Conservation (phyloP, 371 early-diverging fungal genomes). For the Mycotypha africana region DNA sequence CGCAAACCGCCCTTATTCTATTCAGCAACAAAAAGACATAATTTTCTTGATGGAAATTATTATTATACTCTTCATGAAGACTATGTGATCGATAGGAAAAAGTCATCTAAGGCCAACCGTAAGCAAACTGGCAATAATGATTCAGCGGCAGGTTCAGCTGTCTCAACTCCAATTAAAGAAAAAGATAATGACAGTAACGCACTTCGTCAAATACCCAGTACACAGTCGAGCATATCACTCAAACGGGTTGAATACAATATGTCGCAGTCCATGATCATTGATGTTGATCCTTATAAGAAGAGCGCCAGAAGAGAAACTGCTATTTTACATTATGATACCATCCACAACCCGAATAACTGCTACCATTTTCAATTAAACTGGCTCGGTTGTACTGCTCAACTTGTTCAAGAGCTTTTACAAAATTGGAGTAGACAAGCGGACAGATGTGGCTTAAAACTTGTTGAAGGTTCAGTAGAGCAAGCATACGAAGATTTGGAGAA, state of each 20-base stretch:
- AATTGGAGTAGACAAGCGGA: slow-evolving; percentile 85
- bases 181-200: slow-evolving; percentile 1
- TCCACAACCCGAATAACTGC: slow-evolving; percentile 82
- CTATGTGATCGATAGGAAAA: slow-evolving; percentile 41
- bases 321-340: slow-evolving; percentile 84
- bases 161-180: not conserved
- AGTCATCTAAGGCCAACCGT: slow-evolving; percentile 17
- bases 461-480: slow-evolving; percentile 90
- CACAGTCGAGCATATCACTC: not conserved
- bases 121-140: slow-evolving; percentile 23
- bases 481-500: slow-evolving; percentile 58
- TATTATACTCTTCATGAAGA: slow-evolving; percentile 79
- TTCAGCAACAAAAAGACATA: slow-evolving; percentile 69
- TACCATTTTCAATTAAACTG: slow-evolving; percentile 95
- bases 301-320: slow-evolving; percentile 81
- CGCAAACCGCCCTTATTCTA: slow-evolving; percentile 66
- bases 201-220: slow-evolving; percentile 14
- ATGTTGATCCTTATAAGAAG: slow-evolving; percentile 70
- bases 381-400: slow-evolving; percentile 89
- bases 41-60: slow-evolving; percentile 89
- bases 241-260: slow-evolving; percentile 35
- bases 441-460: slow-evolving; percentile 82
- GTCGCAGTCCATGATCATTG: slow-evolving; percentile 64
- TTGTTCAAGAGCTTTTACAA: slow-evolving; percentile 84
- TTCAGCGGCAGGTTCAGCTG: slow-evolving; percentile 16